Conservation (phyloP, 176 grass and related monocot species). For the Triticum turgidum region DNA sequence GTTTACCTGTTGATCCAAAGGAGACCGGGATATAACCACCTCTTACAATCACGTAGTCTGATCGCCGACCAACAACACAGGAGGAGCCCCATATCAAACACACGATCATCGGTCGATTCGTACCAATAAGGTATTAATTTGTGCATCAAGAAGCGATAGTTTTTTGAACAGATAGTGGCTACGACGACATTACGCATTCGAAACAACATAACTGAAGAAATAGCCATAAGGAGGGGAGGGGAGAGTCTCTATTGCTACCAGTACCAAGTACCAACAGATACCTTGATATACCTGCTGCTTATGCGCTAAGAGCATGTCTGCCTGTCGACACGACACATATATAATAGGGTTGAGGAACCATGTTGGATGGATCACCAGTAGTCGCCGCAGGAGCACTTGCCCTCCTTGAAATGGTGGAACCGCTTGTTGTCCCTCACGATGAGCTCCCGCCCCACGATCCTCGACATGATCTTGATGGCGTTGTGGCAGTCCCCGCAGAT, state of each 20-base stretch:
- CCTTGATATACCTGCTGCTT: conserved; percentile 16
- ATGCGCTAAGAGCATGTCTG: background rate
- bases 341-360: background rate
- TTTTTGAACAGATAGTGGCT: background rate
- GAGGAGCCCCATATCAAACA: background rate
- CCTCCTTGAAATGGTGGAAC: conserved; percentile 92
- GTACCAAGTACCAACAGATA: background rate
- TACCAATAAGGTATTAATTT: background rate
- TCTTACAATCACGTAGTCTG: background rate
- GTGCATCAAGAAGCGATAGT: conserved; percentile 5
- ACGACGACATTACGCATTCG: background rate
- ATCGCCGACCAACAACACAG: background rate
- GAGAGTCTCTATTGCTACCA: background rate
- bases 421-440: conserved; percentile 91
- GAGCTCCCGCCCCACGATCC: conserved; percentile 83
- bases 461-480: conserved; percentile 92
- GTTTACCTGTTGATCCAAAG: background rate
- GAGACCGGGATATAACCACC: background rate
- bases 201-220: background rate
- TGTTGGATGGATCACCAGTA: conserved; percentile 62
- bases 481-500: conserved; percentile 93
- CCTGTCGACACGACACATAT: conserved; percentile 25
- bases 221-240: background rate
- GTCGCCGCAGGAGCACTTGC: conserved; percentile 86
- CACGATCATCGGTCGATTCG: background rate